Base-by-base conservation (phyloP, 148 eudicot genomes). In the Linanthus parryae region DNA sequence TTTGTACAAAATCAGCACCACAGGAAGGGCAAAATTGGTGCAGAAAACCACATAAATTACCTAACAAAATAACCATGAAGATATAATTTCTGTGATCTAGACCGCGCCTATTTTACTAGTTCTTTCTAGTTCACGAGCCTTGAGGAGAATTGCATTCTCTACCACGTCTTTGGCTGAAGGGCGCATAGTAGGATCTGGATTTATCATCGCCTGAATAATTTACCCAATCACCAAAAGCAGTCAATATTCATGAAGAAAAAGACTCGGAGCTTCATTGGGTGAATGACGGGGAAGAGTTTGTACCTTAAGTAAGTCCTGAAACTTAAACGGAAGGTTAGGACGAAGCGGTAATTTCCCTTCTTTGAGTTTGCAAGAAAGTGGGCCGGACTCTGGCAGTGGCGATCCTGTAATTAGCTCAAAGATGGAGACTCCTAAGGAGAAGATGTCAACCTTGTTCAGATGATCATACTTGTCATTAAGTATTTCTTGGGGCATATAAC, bases 401-500 rank as follows among this genome's bases (percentile, higher is more conserved):
- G 94, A 78, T 15, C 98, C 84, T 67, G 74, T 74, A 51, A 76
- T 64, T 53, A 91, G 82, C 74, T 86, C 95, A 60, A 67, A 91
- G 16, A 91, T 71, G 28, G 95, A 58, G 41, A 69, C 84, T 29
- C 98, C 98, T 22, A 91, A 44, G 17, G 95, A 91, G 73, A 80
- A 91, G 34, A 91, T 79, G 61, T 91, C 98, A 48, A 91, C 98
- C 65, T 83, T 91, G 47, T 91, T 95, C 28, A 91, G 95, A 67
- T 81, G 62, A 79, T 91, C 94, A 60, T 76, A 81, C 33, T 75
- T 74, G 69, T 86, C 97, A 52, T 91, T 91, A 56, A 91, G 68
- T 45, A 83, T 86, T 64, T 91, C 97, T 60, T 73, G 89, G 65
- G 97, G 94, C 94, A 91, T 86, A 58, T 91, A 91, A 31, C 84